phyloP scores from a whole-genome alignment of 2,329 filamentous ascomycete species.

The Chaetothyriales sp. region DNA sequence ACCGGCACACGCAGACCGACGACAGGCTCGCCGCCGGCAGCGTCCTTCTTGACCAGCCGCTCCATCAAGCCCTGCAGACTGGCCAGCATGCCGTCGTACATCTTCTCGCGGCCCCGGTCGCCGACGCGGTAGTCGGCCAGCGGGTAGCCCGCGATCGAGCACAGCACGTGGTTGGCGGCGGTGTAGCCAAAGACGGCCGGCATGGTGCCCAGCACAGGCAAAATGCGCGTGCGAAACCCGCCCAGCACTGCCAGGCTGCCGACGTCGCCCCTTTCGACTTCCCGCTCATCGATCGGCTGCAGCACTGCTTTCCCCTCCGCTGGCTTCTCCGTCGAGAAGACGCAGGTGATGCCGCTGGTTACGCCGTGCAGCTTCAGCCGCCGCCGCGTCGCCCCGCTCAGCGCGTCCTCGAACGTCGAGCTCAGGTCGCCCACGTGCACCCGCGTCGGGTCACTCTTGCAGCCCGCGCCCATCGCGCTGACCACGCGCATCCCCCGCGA shows the following conservation, averaged over 20 bases:
- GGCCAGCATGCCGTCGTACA: slow-evolving; percentile 73
- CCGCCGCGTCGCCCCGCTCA: slow-evolving; percentile 71
- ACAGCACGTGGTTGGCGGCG: slow-evolving; percentile 81
- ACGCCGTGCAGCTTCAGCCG: slow-evolving; percentile 64
- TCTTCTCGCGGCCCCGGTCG: slow-evolving; percentile 70
- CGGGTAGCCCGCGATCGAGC: slow-evolving; percentile 68
- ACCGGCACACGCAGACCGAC: slow-evolving; percentile 67
- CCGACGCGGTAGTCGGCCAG: slow-evolving; percentile 55
- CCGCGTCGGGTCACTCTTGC: slow-evolving; percentile 72
- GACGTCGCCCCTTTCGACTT: slow-evolving; percentile 72
- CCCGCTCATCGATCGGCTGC: slow-evolving; percentile 71
- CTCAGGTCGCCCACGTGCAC: slow-evolving; percentile 88
- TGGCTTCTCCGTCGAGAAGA: slow-evolving; percentile 82
- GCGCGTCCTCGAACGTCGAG: slow-evolving; percentile 68
- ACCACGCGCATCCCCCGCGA: slow-evolving; percentile 65
- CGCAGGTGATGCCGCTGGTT: slow-evolving; percentile 70
- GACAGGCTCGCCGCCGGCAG: slow-evolving; percentile 31
- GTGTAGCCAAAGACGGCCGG: slow-evolving; percentile 89
- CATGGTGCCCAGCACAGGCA: slow-evolving; percentile 93
- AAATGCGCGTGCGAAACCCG: slow-evolving; percentile 85
- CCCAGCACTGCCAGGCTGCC: slow-evolving; percentile 76
- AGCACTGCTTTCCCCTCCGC: slow-evolving; percentile 83
- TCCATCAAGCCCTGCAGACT: slow-evolving; percentile 66
- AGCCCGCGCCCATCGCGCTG: slow-evolving; percentile 89
- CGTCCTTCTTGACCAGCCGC: slow-evolving; percentile 42